Conservation (phyloP, 805 yeast genomes). For the Metschnikowia sp. region DNA sequence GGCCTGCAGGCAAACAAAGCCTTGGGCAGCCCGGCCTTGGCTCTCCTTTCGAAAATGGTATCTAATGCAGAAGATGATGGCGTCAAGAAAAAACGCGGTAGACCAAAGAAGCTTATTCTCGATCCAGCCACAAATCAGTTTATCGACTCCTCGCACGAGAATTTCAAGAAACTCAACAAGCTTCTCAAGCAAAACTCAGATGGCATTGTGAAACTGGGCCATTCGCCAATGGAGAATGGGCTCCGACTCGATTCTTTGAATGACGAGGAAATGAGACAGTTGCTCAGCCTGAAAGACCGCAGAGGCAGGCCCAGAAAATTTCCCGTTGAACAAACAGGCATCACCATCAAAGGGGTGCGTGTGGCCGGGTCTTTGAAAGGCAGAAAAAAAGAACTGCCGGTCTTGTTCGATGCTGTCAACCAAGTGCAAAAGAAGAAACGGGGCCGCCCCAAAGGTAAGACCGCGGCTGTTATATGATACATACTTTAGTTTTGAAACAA, state of each 20-base stretch:
- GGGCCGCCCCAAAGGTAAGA: slow-evolving; percentile 13
- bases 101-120: slow-evolving; percentile 39
- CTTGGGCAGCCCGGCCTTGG: not conserved
- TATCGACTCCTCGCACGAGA: slow-evolving; percentile 41
- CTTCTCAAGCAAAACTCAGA: slow-evolving; percentile 18
- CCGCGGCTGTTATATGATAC: not conserved
- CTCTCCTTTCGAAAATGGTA: slow-evolving; percentile 9
- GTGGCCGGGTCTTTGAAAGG: slow-evolving; percentile 32
- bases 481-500: not conserved
- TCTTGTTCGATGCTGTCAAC: slow-evolving; percentile 1
- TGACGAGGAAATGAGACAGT: slow-evolving; percentile 21
- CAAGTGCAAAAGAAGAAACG: slow-evolving; percentile 10
- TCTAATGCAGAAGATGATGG: slow-evolving; percentile 11
- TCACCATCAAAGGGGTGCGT: slow-evolving; percentile 41
- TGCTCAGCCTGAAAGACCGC: slow-evolving; percentile 40
- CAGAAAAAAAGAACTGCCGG: slow-evolving; percentile 4
- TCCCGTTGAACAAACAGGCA: slow-evolving; percentile 44
- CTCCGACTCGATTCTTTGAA: slow-evolving; percentile 10
- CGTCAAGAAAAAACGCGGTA: slow-evolving; percentile 36
- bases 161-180: slow-evolving; percentile 38
- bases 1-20: not conserved
- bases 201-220: slow-evolving; percentile 4
- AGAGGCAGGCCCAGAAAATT: slow-evolving; percentile 52
- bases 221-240: slow-evolving; percentile 8
- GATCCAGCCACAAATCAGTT: slow-evolving; percentile 41